These are phyloP conservation scores for Hypomontagnella monticulosa DNA, from an alignment of 495 filamentous ascomycete species.

Conservation along the genomic window DNA sequence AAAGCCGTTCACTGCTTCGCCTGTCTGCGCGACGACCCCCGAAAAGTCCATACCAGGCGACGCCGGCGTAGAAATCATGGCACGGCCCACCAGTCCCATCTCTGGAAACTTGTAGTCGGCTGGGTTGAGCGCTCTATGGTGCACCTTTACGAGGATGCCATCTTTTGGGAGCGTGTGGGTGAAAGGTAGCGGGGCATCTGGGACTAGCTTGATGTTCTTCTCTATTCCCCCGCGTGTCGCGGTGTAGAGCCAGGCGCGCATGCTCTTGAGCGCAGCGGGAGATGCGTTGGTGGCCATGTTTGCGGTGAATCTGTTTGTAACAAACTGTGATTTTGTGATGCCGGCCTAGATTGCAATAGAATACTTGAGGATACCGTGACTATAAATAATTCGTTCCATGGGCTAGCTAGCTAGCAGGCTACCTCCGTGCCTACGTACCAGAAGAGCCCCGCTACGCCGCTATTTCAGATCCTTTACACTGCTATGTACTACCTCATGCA, in stretches of 20 bases:
- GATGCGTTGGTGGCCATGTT: conserved; percentile 1
- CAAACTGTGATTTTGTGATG: too few relatives aligned
- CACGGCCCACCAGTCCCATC: conserved; percentile 52
- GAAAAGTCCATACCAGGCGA: conserved; percentile 72
- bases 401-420: too few relatives aligned
- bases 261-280: conserved; percentile 53
- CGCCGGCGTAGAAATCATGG: conserved; percentile 56
- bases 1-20: conserved; percentile 49
- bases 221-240: conserved; percentile 61
- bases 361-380: too few relatives aligned
- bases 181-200: conserved; percentile 52
- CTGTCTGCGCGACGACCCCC: conserved; percentile 63
- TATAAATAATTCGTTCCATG: too few relatives aligned
- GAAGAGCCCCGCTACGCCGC: too few relatives aligned
- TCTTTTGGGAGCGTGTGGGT: conserved; percentile 47
- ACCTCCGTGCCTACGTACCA: too few relatives aligned
- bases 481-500: too few relatives aligned
- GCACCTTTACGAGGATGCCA: conserved; percentile 66
- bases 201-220: conserved; percentile 64
- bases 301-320: neutral
- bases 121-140: conserved; percentile 69
- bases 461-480: too few relatives aligned
- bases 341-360: too few relatives aligned
- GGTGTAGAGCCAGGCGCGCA: conserved; percentile 72
- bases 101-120: conserved; percentile 76